A percentile compares a stretch with the other conserved stretches of the same genome.
Evolutionary conservation across 805 yeast genomes (phyloP).

Genomic region (Candida chilensis): DNA sequence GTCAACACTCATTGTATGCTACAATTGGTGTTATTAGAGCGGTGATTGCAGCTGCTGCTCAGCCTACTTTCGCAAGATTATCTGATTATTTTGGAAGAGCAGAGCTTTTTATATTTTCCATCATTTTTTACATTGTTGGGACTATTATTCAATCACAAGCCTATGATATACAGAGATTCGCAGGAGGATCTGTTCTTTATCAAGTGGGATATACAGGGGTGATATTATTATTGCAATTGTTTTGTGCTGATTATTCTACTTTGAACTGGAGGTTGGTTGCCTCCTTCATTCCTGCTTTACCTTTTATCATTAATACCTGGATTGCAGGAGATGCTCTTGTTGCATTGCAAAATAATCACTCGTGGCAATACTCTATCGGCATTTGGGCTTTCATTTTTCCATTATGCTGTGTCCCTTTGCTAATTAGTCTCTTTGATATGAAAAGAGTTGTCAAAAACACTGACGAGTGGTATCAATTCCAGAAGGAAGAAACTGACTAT

Average conservation of each 20-base stretch:
- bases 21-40: conserved; percentile 50
- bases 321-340: conserved; percentile 50
- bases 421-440: conserved; percentile 48
- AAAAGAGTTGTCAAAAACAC: conserved; percentile 39
- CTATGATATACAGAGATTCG: conserved; percentile 43
- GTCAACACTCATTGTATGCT: conserved; percentile 44
- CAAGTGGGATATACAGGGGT: conserved; percentile 54
- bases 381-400: conserved; percentile 80
- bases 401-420: conserved; percentile 49
- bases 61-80: conserved; percentile 53
- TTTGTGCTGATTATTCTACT: conserved; percentile 58
- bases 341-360: conserved; percentile 36
- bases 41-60: conserved; percentile 61
- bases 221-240: conserved; percentile 42
- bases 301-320: conserved; percentile 76
- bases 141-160: conserved; percentile 59
- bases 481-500: conserved; percentile 24
- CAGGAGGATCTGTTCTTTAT: conserved; percentile 56
- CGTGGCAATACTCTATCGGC: conserved; percentile 59
- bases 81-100: conserved; percentile 63
- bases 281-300: conserved; percentile 60
- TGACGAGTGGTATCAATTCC: conserved; percentile 37
- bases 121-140: conserved; percentile 52
- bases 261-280: conserved; percentile 64
- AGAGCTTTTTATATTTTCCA: conserved; percentile 36